These are phyloP conservation scores for Colletotrichum spinosum DNA, from an alignment of 2,329 filamentous ascomycete species.

Conservation along the genomic window DNA sequence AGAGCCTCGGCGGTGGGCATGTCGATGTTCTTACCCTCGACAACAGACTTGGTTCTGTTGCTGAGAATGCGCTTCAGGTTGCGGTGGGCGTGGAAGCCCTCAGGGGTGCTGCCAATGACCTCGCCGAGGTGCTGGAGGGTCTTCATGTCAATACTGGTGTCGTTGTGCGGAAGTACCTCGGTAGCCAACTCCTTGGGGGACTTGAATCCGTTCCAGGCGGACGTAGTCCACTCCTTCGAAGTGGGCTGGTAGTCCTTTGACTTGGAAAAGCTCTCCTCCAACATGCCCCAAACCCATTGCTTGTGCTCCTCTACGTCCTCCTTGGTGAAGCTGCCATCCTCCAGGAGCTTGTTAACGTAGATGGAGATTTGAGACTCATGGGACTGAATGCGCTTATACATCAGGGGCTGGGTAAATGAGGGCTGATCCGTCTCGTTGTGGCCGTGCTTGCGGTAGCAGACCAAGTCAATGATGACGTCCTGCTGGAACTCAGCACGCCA, in stretches of 20 bases:
- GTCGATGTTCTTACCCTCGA: conserved; percentile 94
- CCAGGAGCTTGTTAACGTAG: conserved; percentile 90
- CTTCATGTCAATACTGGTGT: conserved; percentile 81
- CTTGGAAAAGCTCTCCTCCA: conserved; percentile 96
- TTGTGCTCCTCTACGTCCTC: conserved; percentile 99
- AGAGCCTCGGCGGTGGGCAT: conserved; percentile 97
- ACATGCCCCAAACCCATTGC: conserved; percentile 99
- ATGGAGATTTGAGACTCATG: conserved; percentile 89
- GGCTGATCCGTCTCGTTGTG: conserved; percentile 99
- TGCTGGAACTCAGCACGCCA: conserved; percentile 99
- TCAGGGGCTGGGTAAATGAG: conserved; percentile 98
- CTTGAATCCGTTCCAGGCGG: conserved; percentile 99
- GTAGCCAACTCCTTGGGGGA: conserved; percentile 97
- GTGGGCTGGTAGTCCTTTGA: conserved; percentile 98
- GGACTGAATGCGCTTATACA: conserved; percentile 97
- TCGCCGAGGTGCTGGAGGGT: conserved; percentile 85
- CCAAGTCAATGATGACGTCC: conserved; percentile 96
- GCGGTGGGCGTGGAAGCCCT: conserved; percentile 89
- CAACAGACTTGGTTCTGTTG: conserved; percentile 90
- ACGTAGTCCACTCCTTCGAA: conserved; percentile 98
- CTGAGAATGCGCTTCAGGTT: conserved; percentile 97
- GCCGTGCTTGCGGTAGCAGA: conserved; percentile 98
- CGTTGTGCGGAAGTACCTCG: conserved; percentile 91
- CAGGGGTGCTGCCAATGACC: conserved; percentile 81
- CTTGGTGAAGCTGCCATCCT: conserved; percentile 95